phyloP scores from a whole-genome alignment of 1,284 basidiomycete genomes.

The Pulveroboletus sp. region DNA sequence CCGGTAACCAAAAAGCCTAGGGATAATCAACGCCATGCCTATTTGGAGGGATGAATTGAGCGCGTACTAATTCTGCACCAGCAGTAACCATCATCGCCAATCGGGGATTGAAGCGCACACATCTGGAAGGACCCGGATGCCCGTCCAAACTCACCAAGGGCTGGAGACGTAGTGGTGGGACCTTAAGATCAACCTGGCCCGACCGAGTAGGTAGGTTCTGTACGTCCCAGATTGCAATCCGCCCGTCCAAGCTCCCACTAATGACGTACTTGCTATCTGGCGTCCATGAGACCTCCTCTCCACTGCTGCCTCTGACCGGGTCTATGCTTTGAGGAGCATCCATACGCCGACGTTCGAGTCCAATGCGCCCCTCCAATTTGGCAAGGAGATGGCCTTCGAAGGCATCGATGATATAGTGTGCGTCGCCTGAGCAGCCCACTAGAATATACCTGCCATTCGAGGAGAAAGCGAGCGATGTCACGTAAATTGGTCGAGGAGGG shows the following conservation, averaged over 20 bases:
- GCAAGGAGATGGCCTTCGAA: conserved; percentile 82
- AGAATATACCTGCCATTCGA: conserved; percentile 89
- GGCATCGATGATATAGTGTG: conserved; percentile 91
- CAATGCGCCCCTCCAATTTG: conserved; percentile 80
- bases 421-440: conserved; percentile 89
- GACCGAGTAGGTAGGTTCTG: conserved; percentile 54
- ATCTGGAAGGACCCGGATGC: conserved; percentile 79
- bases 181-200: conserved; percentile 55
- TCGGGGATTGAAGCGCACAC: conserved; percentile 86
- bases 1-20: conserved; percentile 84
- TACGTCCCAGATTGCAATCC: conserved; percentile 79
- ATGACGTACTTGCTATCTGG: conserved; percentile 88
- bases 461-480: conserved; percentile 91
- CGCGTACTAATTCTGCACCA: conserved; percentile 80
- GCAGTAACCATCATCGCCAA: conserved; percentile 87
- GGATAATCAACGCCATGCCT: conserved; percentile 5
- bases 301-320: conserved; percentile 75
- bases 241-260: conserved; percentile 81
- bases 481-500: conserved; percentile 85
- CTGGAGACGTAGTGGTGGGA: conserved; percentile 51
- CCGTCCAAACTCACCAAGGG: conserved; percentile 68
- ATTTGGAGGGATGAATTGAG: background rate
- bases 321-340: conserved; percentile 60
- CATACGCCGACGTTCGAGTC: conserved; percentile 69
- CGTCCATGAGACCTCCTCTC: conserved; percentile 91